Evolutionary conservation across 2,329 filamentous ascomycete species (phyloP), one percentile per base, ranked within the genome.

Genomic region (Huntiella abstrusa): DNA sequence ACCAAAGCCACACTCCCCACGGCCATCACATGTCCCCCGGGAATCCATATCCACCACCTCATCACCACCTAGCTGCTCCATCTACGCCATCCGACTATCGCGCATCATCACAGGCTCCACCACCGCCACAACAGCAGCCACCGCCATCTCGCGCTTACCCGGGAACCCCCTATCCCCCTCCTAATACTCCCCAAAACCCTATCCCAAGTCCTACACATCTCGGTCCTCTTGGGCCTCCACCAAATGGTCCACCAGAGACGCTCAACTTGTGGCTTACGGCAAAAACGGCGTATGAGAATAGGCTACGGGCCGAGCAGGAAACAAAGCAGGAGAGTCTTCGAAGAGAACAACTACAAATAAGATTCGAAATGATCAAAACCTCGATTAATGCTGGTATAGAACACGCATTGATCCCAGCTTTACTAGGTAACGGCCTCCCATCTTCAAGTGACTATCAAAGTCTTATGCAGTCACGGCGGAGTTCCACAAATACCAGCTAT

Each of bases 231-330:
- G 66, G 72, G 2, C 71, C 73, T 28, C 75, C 78, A 22, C 69
- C 72, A 36, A 71, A 76, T 57, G 81, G 77, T 71, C 73, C 79
- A 55, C 79, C 83, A 55, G 80, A 84, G 34, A 71, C 75, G 2
- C 81, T 83, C 76, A 75, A 71, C 51, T 71, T 69, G 46, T 86
- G 80, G 80, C 64, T 85, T 16, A 62, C 71, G 46, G 76, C 80
- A 45, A 83, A 78, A 59, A 66, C 74, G 1, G 82, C 86, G 59
- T 81, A 86, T 56, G 81, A 86, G 56, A 75, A 69, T 56, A 70
- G 76, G 51, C 77, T 65, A 57, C 80, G 84, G 60, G 80, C 86
- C 60, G 80, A 85, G 60, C 80, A 85, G 60, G 79, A 70, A 54
- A 75, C 71, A 16, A 65, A 65, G 38, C 72, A 75, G 54, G 82